A percentile compares a stretch with the other conserved stretches of the same genome.
phyloP scores from a whole-genome alignment of 768 basidiomycete genomes.

The Auriscalpium microsporum region DNA sequence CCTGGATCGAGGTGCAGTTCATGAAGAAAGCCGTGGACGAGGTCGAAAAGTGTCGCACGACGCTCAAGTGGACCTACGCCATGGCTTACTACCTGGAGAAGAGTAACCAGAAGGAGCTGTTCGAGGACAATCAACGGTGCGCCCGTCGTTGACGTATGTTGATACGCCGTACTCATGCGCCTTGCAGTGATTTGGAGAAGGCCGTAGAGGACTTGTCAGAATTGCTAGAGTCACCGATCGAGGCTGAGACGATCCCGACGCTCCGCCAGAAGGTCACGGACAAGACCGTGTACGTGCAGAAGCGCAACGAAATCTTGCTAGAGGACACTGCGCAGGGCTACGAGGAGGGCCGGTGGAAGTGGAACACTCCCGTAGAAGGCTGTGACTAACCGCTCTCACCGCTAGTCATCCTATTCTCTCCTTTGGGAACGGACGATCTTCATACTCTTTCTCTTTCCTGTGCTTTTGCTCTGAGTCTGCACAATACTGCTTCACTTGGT shows the following conservation, averaged over 20 bases:
- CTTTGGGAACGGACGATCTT: no score
- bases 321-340: constrained; percentile 93
- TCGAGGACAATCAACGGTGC: constrained; percentile 93
- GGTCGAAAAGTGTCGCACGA: constrained; percentile 82
- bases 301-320: constrained; percentile 89
- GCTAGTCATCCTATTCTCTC: background rate
- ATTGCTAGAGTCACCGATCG: constrained; percentile 84
- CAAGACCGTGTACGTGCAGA: constrained; percentile 97
- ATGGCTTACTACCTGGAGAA: constrained; percentile 96
- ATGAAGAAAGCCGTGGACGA: constrained; percentile 98
- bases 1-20: constrained; percentile 99
- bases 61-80: constrained; percentile 98
- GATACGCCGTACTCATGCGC: constrained; percentile 3
- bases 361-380: constrained; percentile 68
- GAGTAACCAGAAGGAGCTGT: constrained; percentile 89
- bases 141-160: constrained; percentile 11
- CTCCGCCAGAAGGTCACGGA: constrained; percentile 92
- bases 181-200: constrained; percentile 73
- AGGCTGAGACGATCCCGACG: constrained; percentile 70
- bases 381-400: constrained; percentile 35
- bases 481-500: no score
- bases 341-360: constrained; percentile 75
- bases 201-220: constrained; percentile 96
- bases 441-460: no score
- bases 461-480: no score